These are phyloP conservation scores for Ganoderma lingzhi DNA, from an alignment of 1,284 basidiomycete species.

Conservation along the genomic window DNA sequence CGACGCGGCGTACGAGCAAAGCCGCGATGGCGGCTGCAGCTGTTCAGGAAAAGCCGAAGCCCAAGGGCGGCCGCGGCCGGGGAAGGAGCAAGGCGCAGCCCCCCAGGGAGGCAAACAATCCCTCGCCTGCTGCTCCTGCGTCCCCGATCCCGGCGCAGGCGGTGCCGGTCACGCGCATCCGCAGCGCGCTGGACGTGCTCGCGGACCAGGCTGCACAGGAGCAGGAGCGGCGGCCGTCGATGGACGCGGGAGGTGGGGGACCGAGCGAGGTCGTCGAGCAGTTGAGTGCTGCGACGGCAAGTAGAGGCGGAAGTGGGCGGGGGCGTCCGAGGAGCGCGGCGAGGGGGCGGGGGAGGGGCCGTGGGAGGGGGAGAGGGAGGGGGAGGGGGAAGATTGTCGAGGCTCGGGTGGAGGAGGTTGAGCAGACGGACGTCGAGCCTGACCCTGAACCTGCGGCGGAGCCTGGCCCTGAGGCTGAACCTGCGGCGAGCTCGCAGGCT, in stretches of 20 bases:
- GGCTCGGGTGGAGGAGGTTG: neutral
- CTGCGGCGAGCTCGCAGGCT: neutral
- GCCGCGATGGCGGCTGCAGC: neutral
- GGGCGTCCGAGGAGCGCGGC: neutral
- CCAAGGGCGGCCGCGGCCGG: neutral
- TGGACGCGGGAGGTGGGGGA: constrained; percentile 18
- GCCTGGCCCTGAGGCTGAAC: neutral
- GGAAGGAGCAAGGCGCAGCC: constrained; percentile 1
- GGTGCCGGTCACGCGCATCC: constrained; percentile 30
- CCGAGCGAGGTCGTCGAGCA: constrained; percentile 18
- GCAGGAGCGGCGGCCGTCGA: constrained; percentile 37
- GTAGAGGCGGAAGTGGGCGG: neutral
- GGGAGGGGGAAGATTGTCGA: neutral
- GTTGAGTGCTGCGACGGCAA: neutral
- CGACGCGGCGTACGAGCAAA: constrained; percentile 12
- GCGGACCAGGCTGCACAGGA: constrained; percentile 71
- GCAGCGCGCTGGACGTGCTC: constrained; percentile 68
- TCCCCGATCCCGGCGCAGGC: neutral
- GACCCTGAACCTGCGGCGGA: neutral
- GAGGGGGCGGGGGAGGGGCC: constrained; percentile 18
- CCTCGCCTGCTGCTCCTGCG: neutral
- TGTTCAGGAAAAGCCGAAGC: neutral
- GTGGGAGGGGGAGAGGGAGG: constrained; percentile 13
- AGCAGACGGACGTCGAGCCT: constrained; percentile 3
- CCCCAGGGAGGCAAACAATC: neutral